Percentiles rank a stretch among this genome's conserved stretches.
Conservation (phyloP, 345 rosid genomes). For the Eucalyptus camaldulensis region DNA sequence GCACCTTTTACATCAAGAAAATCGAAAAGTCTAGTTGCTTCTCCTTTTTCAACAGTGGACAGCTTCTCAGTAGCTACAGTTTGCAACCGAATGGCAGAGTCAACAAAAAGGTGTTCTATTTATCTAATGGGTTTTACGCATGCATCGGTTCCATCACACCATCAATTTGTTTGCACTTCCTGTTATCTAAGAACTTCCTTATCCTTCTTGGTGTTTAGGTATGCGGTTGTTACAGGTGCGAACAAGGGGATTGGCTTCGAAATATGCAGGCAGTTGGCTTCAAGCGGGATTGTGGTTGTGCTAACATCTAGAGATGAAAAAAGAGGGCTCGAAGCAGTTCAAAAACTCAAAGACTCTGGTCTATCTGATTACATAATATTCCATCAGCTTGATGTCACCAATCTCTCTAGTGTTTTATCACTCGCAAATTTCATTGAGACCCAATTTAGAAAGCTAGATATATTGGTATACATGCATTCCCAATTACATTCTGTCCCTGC, state of each 20-base stretch:
- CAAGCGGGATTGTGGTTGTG: conserved; percentile 3
- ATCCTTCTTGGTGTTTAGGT: not conserved
- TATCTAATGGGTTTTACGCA: not conserved
- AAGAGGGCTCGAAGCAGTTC: conserved; percentile 14
- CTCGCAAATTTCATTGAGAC: conserved; percentile 1
- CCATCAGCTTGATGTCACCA: conserved; percentile 13
- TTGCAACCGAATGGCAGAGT: not conserved
- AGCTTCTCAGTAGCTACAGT: not conserved
- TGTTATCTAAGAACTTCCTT: not conserved
- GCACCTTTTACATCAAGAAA: not conserved
- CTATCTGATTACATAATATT: not conserved
- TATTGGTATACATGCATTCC: not conserved
- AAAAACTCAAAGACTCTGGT: not conserved
- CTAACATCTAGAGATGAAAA: conserved; percentile 17
- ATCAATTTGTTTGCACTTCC: not conserved
- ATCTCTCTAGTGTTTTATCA: conserved; percentile 6
- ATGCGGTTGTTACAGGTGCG: conserved; percentile 15
- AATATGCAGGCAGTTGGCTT: conserved; percentile 14
- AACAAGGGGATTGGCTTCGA: conserved; percentile 23
- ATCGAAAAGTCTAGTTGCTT: not conserved
- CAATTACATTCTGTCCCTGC: not conserved
- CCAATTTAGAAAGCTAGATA: conserved; percentile 10
- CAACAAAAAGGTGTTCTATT: not conserved
- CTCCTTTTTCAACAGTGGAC: not conserved
- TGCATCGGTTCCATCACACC: not conserved